These are phyloP conservation scores for Cyberlindnera maritima DNA, from an alignment of 805 yeast species.

Conservation along the genomic window DNA sequence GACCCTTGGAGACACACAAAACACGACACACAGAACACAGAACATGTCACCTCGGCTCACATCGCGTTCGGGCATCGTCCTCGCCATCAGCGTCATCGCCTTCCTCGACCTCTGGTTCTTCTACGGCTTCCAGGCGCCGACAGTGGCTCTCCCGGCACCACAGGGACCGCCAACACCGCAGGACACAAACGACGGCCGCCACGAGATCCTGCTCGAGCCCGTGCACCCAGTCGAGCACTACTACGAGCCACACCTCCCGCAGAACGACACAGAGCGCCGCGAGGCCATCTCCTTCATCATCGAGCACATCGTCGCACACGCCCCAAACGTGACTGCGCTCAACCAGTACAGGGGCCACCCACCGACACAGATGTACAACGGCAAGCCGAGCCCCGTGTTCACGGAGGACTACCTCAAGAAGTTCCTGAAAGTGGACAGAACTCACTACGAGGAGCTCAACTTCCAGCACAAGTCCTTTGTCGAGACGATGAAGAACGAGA, in stretches of 20 bases:
- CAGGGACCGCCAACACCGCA: neutral
- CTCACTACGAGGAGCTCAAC: conserved; percentile 1
- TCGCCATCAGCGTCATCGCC: neutral
- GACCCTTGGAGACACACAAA: too few species aligned
- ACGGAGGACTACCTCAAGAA: conserved; percentile 22
- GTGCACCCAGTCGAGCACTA: conserved; percentile 2
- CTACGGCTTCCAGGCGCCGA: neutral
- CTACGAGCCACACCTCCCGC: conserved; percentile 1
- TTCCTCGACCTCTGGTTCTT: conserved; percentile 1
- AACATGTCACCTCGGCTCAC: neutral
- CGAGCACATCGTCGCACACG: conserved; percentile 1
- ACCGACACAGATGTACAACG: conserved; percentile 6
- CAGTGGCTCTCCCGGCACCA: neutral
- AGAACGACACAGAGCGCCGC: neutral
- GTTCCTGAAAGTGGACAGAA: conserved; percentile 2
- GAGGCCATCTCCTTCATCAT: conserved; percentile 3
- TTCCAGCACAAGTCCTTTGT: conserved; percentile 1
- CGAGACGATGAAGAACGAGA: neutral
- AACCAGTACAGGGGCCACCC: conserved; percentile 3
- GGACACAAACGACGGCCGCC: neutral
- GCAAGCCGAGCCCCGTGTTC: conserved; percentile 32
- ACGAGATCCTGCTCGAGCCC: neutral
- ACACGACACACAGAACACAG: neutral
- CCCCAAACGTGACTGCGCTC: conserved; percentile 5
- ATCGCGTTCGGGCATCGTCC: neutral